Base-by-base conservation (phyloP, 2,329 filamentous ascomycete species). In the Aspergillus fumigatiaffinis region DNA sequence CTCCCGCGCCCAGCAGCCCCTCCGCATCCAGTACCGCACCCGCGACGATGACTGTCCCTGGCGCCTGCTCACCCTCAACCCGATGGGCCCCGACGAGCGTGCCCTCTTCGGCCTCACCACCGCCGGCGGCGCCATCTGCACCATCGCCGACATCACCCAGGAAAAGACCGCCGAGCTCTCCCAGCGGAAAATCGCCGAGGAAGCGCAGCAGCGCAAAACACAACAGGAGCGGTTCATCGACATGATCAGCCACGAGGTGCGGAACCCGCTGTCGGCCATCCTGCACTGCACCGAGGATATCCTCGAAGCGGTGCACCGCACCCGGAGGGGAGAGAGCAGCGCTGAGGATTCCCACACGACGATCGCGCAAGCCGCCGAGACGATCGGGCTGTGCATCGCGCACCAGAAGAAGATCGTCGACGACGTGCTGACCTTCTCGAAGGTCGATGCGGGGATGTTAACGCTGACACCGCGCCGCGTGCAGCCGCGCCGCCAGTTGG, bases 131-230 rank as follows among this genome's bases (percentile, higher is more conserved):
- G 63, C 60, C 8, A 58, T 68, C n/a, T 67, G 65, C 53, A 68
- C 70, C 4, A 87, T 95, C 52, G 93, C 90, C 0, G 90, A 95
- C 67, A 95, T 96, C 62, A 91, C 88, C 20, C 84, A 89, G 54
- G 90, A 94, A 70, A 96, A 95, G 71, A 88, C 87, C 80, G 90
- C 91, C 1, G 91, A 95, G 72, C 86, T 87, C 50, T 85, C 91
- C 35, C 90, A 95, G 71, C 90, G 84, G 65, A 82, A 87, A 48
- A 86, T 90, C 57, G 88, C 90, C 67, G 85, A 92, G 66, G 90
- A 94, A 70, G 91, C 90, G 0, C 84, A 92, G 2, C 88, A 93
- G 69, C 80, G 92, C 59, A 94, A 94, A 72, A 80, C 85, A 25
- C 86, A 89, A 67, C 90, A 93, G 67, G 88, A 92, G 65, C 89